A percentile compares a stretch with the other conserved stretches of the same genome.
These are phyloP conservation scores for Lepidopterella palustris DNA, from an alignment of 495 filamentous ascomycete species.

Conservation along the genomic window DNA sequence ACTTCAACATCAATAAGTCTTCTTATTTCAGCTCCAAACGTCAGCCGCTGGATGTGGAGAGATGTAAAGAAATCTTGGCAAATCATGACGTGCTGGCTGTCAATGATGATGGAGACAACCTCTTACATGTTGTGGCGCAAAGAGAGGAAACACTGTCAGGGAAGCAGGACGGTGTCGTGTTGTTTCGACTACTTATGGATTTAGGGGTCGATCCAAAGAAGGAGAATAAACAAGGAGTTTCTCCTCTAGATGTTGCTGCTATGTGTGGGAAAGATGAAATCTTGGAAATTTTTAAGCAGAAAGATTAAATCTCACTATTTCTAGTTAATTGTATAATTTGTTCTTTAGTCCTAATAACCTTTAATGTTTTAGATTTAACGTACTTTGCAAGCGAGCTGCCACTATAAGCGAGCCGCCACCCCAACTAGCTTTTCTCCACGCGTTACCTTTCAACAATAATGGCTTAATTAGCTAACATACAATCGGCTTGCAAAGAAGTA, in stretches of 20 bases:
- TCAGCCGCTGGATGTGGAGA: too few species aligned
- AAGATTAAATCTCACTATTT: background rate
- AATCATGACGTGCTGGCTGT: background rate
- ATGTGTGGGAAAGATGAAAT: background rate
- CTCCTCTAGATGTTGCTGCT: background rate
- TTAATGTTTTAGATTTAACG: too few species aligned
- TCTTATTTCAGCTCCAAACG: too few species aligned
- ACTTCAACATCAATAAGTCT: too few species aligned
- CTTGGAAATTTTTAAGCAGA: background rate
- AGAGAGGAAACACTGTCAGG: background rate
- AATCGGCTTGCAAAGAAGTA: conserved; percentile 4
- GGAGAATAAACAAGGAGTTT: background rate
- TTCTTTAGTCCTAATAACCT: too few species aligned
- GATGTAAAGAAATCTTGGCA: too few species aligned
- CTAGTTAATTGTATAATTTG: too few species aligned
- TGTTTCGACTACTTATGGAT: background rate
- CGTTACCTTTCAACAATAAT: background rate
- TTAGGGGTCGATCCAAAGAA: background rate
- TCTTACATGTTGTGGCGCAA: background rate
- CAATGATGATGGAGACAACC: background rate
- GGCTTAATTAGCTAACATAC: background rate
- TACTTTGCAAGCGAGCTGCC: too few species aligned
- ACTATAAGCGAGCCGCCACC: too few species aligned
- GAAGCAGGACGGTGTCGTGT: background rate
- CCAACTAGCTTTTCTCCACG: background rate